Evolutionary conservation across 2,329 filamentous ascomycete species (phyloP).

Genomic region (Exutisphaerella laricina): DNA sequence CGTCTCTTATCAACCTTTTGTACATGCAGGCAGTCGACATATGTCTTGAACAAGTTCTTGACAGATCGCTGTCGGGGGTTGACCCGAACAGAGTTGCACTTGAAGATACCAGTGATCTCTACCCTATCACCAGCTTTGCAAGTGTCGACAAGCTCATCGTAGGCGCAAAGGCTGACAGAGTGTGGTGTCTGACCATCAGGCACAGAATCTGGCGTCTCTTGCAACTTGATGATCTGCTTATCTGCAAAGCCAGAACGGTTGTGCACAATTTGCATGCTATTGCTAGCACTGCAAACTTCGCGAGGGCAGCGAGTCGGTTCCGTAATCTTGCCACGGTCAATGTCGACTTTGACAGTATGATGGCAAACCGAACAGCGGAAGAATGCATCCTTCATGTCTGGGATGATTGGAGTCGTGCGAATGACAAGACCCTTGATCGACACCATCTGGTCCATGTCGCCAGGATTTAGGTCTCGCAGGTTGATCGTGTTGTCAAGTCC

Average conservation of each 20-base stretch:
- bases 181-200: conserved; percentile 96
- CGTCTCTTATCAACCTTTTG: conserved; percentile 96
- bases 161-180: conserved; percentile 91
- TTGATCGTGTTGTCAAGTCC: conserved; percentile 84
- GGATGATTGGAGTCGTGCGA: conserved; percentile 89
- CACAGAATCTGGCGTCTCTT: conserved; percentile 92
- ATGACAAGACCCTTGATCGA: conserved; percentile 95
- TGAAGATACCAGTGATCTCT: conserved; percentile 94
- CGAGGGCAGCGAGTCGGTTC: conserved; percentile 90
- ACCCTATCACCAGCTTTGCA: conserved; percentile 97
- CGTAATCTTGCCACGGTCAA: conserved; percentile 92
- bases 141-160: conserved; percentile 94
- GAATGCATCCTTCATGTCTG: conserved; percentile 98
- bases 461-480: conserved; percentile 87
- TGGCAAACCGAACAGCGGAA: conserved; percentile 94
- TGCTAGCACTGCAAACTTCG: conserved; percentile 71
- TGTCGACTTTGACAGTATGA: conserved; percentile 81
- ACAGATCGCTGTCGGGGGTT: conserved; percentile 89
- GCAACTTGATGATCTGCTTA: conserved; percentile 97
- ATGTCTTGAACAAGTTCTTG: conserved; percentile 97
- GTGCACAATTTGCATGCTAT: conserved; percentile 98
- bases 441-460: conserved; percentile 93
- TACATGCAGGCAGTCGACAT: conserved; percentile 89
- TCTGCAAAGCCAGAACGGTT: conserved; percentile 93
- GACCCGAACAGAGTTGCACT: conserved; percentile 85